Conservation (phyloP, 495 filamentous ascomycete genomes). For the Ascodesmis nigricans region DNA sequence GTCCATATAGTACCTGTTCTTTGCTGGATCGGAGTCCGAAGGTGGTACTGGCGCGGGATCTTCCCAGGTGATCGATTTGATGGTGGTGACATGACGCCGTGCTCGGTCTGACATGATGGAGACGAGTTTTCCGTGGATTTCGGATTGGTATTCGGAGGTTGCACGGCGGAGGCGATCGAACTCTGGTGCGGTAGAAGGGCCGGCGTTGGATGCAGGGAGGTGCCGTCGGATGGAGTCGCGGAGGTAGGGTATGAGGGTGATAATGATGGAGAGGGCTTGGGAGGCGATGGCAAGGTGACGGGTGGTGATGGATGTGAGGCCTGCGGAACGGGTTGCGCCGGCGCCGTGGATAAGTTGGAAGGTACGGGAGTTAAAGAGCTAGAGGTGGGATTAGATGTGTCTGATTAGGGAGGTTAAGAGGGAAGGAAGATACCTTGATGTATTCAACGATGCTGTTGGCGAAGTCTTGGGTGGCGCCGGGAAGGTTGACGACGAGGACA, state of each 20-base stretch:
- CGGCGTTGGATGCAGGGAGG: constrained; percentile 32
- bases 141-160: constrained; percentile 80
- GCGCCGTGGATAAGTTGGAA: constrained; percentile 88
- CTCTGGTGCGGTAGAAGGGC: constrained; percentile 48
- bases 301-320: constrained; percentile 87
- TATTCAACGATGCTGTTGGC: constrained; percentile 41
- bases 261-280: constrained; percentile 74
- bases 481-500: constrained; percentile 60
- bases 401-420: background rate
- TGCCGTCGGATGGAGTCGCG: constrained; percentile 78
- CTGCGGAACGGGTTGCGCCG: constrained; percentile 73
- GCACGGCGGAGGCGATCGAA: constrained; percentile 81
- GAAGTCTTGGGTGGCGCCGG: constrained; percentile 69
- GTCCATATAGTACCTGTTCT: constrained; percentile 62
- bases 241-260: constrained; percentile 68
- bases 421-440: constrained; percentile 6
- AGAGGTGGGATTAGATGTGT: constrained; percentile 36
- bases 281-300: constrained; percentile 85
- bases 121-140: constrained; percentile 84
- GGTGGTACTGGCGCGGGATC: constrained; percentile 18
- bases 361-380: constrained; percentile 82
- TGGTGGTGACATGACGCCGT: constrained; percentile 42
- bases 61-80: constrained; percentile 64
- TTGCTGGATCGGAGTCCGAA: constrained; percentile 18
- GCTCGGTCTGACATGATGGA: constrained; percentile 83